Percentiles rank a stretch among this genome's conserved stretches.
phyloP scores from a whole-genome alignment of 148 eudicot species.

The Heliosperma pusillum region DNA sequence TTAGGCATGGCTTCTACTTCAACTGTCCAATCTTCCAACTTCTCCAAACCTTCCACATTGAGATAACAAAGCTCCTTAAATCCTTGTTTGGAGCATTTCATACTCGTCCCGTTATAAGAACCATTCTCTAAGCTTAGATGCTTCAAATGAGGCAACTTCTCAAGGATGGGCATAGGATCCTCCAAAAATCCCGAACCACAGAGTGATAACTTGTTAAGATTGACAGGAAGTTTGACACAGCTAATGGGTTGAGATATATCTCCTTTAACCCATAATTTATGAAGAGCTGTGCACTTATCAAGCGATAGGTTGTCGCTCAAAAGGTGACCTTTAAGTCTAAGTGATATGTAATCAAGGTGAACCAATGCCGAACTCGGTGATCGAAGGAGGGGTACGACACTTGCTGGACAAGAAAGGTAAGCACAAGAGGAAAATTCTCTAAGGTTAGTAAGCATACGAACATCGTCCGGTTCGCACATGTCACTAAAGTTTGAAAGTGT shows the following conservation, averaged over 20 bases:
- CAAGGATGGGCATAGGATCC: conserved; percentile 26
- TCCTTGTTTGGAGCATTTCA: background rate
- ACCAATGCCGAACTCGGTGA: background rate
- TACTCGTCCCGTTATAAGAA: conserved; percentile 5
- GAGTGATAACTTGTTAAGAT: background rate
- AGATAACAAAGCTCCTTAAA: conserved; percentile 17
- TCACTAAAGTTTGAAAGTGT: conserved; percentile 26
- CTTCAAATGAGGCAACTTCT: conserved; percentile 9
- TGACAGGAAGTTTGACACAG: background rate
- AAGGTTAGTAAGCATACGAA: conserved; percentile 4
- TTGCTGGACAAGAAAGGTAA: background rate
- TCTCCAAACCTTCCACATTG: conserved; percentile 12
- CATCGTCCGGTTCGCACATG: conserved; percentile 10
- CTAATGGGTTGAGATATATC: background rate
- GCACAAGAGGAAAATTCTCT: conserved; percentile 16
- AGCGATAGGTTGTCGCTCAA: background rate
- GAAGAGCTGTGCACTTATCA: background rate
- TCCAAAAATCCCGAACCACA: background rate
- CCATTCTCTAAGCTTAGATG: conserved; percentile 14
- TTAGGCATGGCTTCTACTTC: conserved; percentile 18
- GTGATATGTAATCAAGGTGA: conserved; percentile 16
- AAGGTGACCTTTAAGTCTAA: conserved; percentile 5
- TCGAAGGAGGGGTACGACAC: background rate
- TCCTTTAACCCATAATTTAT: conserved; percentile 22
- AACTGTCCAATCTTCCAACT: conserved; percentile 6